Conservation (phyloP, 495 filamentous ascomycete genomes). For the Lophium mytilinum region DNA sequence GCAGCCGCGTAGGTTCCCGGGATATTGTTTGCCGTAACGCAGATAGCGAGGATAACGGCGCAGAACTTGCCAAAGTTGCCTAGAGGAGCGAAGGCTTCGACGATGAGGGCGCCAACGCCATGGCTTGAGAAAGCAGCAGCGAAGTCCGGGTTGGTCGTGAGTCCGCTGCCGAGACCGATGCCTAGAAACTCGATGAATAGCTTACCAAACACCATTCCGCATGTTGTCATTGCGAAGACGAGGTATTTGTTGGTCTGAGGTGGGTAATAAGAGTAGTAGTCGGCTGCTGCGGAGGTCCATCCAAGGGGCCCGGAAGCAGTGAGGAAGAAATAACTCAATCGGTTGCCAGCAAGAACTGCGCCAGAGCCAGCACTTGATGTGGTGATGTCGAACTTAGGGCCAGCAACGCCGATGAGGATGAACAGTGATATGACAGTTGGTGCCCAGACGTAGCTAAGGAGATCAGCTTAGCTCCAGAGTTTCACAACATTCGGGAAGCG, state of each 20-base stretch:
- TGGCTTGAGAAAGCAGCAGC: slow-evolving; percentile 14
- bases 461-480: not conserved
- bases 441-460: slow-evolving; percentile 15
- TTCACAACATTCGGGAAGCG: not conserved
- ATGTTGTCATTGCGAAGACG: slow-evolving; percentile 13
- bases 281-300: slow-evolving; percentile 20
- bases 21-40: slow-evolving; percentile 20
- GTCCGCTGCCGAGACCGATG: slow-evolving; percentile 22
- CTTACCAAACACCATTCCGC: slow-evolving; percentile 13
- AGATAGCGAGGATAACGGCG: slow-evolving; percentile 20
- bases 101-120: slow-evolving; percentile 28
- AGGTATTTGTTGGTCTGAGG: slow-evolving; percentile 10
- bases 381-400: slow-evolving; percentile 21
- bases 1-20: slow-evolving; percentile 23
- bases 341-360: slow-evolving; percentile 11
- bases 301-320: slow-evolving; percentile 15
- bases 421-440: slow-evolving; percentile 21
- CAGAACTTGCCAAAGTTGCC: slow-evolving; percentile 25
- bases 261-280: slow-evolving; percentile 27
- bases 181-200: slow-evolving; percentile 21
- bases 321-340: slow-evolving; percentile 25
- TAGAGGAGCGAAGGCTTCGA: slow-evolving; percentile 10
- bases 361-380: slow-evolving; percentile 15
- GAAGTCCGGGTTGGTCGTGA: slow-evolving; percentile 18
- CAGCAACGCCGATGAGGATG: slow-evolving; percentile 23